Percentiles rank a stretch among this genome's conserved stretches.
Conservation (phyloP, 1,139 yeast genomes). For the Debaryomycetaceae sp. region DNA sequence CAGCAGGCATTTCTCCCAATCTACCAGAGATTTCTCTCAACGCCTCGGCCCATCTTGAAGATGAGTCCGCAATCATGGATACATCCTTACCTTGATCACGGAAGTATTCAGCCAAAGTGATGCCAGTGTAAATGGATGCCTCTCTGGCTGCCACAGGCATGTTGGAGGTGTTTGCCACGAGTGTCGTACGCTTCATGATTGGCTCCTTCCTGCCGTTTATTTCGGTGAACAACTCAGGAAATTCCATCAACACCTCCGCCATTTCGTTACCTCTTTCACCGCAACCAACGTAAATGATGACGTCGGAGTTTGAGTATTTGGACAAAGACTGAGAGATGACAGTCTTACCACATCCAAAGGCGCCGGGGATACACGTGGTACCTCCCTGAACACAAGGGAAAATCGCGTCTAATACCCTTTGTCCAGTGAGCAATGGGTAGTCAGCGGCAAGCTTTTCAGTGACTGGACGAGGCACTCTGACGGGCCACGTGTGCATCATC, state of each 20-base stretch:
- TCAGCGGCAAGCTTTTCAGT: conserved; percentile 90
- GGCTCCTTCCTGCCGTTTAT: conserved; percentile 93
- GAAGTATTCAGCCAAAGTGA: conserved; percentile 96
- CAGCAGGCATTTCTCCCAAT: conserved; percentile 99
- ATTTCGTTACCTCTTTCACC: conserved; percentile 98
- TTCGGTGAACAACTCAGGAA: conserved; percentile 95
- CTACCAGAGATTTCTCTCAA: conserved; percentile 99
- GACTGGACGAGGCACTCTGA: conserved; percentile 98
- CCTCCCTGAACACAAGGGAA: conserved; percentile 99
- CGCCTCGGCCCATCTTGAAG: conserved; percentile 99
- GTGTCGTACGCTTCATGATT: conserved; percentile 97
- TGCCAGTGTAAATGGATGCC: conserved; percentile 98
- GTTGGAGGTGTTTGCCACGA: conserved; percentile 97
- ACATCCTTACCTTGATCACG: conserved; percentile 99
- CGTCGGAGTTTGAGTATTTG: conserved; percentile 94
- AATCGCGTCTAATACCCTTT: conserved; percentile 94
- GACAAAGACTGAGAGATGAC: conserved; percentile 97
- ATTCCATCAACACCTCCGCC: conserved; percentile 99
- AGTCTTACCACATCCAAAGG: conserved; percentile 99
- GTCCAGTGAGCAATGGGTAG: conserved; percentile 94
- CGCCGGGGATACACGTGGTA: conserved; percentile 99
- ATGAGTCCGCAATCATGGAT: conserved; percentile 99
- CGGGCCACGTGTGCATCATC: conserved; percentile 99
- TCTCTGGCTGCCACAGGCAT: conserved; percentile 99
- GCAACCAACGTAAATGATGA: conserved; percentile 89